Evolutionary conservation across 2,329 filamentous ascomycete species (phyloP).

Genomic region (Claviceps humidiphila): DNA sequence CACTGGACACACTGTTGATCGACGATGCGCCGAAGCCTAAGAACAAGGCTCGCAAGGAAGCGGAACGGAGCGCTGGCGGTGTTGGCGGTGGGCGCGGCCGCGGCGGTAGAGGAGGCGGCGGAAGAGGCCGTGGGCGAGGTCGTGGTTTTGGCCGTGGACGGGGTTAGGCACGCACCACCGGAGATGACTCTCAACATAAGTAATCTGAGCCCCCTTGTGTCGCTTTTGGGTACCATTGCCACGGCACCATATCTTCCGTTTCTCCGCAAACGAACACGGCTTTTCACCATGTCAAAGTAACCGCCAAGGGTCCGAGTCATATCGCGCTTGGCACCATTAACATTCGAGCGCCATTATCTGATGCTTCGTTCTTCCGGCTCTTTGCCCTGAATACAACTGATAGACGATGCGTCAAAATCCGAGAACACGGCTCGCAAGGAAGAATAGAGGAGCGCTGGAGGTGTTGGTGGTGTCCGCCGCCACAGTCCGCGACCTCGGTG

Average conservation of each 20-base stretch:
- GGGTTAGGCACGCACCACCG: no score
- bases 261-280: slow-evolving; percentile 55
- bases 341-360: slow-evolving; percentile 66
- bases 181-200: no score
- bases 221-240: slow-evolving; percentile 67
- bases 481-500: slow-evolving; percentile 66
- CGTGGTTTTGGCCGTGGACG: slow-evolving; percentile 7
- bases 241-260: slow-evolving; percentile 81
- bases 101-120: slow-evolving; percentile 39
- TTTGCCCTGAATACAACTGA: slow-evolving; percentile 94
- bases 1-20: slow-evolving; percentile 86
- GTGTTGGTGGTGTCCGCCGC: slow-evolving; percentile 58
- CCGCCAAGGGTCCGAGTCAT: slow-evolving; percentile 74
- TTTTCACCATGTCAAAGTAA: slow-evolving; percentile 94
- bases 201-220: no score
- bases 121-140: slow-evolving; percentile 27
- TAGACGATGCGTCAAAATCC: slow-evolving; percentile 6
- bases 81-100: slow-evolving; percentile 39
- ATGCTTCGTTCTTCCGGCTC: slow-evolving; percentile 58
- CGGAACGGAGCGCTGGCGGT: slow-evolving; percentile 42
- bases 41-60: slow-evolving; percentile 98
- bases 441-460: slow-evolving; percentile 94
- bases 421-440: slow-evolving; percentile 43
- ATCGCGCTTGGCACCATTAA: slow-evolving; percentile 36
- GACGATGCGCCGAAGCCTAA: slow-evolving; percentile 97